Conservation (phyloP, 176 grass and related monocot genomes). For the Bothriochloa decipiens region DNA sequence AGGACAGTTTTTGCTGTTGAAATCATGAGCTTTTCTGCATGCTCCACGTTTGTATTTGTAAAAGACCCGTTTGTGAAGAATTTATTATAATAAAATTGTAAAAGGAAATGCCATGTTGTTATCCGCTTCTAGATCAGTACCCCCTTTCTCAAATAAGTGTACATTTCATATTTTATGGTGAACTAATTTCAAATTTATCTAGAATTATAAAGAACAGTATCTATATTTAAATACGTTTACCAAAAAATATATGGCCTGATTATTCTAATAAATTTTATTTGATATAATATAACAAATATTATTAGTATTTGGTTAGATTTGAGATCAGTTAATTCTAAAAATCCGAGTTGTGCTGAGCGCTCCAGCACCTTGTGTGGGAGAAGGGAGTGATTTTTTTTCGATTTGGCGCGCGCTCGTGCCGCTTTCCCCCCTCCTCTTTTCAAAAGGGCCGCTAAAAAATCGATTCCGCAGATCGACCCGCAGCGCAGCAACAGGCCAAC, state of each 20-base stretch:
- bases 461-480: background rate
- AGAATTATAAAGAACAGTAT: background rate
- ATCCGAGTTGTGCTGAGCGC: background rate
- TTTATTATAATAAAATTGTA: background rate
- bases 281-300: background rate
- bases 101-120: background rate
- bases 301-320: background rate
- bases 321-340: background rate
- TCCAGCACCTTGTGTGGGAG: background rate
- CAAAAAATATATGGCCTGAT: background rate
- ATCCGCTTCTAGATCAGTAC: background rate
- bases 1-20: background rate
- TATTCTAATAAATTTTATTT: background rate
- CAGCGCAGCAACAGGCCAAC: background rate
- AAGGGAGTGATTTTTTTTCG: background rate
- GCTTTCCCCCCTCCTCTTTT: background rate
- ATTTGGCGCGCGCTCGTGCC: constrained; percentile 20
- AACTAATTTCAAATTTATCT: background rate
- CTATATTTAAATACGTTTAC: background rate
- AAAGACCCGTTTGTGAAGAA: background rate
- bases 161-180: background rate
- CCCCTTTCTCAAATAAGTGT: background rate
- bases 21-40: background rate
- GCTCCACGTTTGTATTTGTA: background rate
- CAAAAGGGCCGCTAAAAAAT: background rate